phyloP scores from a whole-genome alignment of 1,284 basidiomycete species.

The Cryptococcus sp. region DNA sequence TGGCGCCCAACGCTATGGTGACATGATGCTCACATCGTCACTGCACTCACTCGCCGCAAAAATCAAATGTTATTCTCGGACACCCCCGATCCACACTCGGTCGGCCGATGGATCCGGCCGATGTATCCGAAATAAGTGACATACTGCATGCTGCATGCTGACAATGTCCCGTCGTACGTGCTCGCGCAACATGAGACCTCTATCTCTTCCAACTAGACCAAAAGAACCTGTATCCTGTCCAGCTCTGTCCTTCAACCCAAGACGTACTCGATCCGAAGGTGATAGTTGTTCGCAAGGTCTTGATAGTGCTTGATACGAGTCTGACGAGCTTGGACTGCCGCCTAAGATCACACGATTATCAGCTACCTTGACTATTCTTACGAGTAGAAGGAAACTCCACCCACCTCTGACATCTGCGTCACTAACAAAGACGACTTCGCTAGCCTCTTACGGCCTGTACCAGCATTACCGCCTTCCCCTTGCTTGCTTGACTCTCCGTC shows the following conservation, averaged over 20 bases:
- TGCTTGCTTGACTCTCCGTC: neutral
- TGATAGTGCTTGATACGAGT: constrained; percentile 27
- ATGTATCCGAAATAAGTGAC: neutral
- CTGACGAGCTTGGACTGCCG: constrained; percentile 16
- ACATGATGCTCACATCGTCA: neutral
- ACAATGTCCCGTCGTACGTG: too few relatives aligned
- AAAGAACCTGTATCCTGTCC: neutral
- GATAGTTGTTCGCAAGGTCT: constrained; percentile 26
- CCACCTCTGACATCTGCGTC: constrained; percentile 9
- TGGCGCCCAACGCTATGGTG: too few relatives aligned
- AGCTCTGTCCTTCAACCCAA: constrained; percentile 4
- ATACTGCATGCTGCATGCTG: too few relatives aligned
- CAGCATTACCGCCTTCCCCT: neutral
- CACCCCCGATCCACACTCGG: constrained; percentile 1
- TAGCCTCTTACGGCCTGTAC: neutral
- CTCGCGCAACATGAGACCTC: neutral
- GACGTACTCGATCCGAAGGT: constrained; percentile 26
- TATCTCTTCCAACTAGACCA: neutral
- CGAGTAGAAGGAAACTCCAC: neutral
- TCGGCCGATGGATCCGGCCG: constrained; percentile 6
- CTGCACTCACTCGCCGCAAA: neutral
- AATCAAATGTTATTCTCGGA: constrained; percentile 4
- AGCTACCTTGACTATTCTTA: neutral
- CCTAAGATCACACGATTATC: constrained; percentile 11
- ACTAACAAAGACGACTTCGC: neutral